phyloP scores from a whole-genome alignment of 495 filamentous ascomycete genomes.

The Podospora tetraspora region DNA sequence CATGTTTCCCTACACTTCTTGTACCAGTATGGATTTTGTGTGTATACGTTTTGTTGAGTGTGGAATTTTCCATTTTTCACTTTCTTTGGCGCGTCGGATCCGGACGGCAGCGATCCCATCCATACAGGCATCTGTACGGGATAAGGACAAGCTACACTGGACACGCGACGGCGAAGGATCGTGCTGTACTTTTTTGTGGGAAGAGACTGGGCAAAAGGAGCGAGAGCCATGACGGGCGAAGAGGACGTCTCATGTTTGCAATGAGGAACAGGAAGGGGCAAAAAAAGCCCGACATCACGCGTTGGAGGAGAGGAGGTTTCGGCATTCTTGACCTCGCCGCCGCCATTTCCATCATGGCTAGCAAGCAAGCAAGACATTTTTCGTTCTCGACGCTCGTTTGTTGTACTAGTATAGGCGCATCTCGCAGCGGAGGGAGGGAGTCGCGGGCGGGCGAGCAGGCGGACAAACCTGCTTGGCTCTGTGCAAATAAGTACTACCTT shows the following conservation, averaged over 20 bases:
- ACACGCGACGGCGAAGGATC: neutral
- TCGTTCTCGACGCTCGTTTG: slow-evolving; percentile 44
- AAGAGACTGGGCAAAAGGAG: neutral
- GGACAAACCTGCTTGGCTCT: slow-evolving; percentile 29
- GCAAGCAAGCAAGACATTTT: slow-evolving; percentile 1
- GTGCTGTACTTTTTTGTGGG: neutral
- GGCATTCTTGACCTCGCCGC: neutral
- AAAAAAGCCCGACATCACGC: neutral
- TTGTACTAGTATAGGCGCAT: slow-evolving; percentile 45
- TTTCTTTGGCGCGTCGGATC: neutral
- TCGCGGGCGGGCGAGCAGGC: neutral
- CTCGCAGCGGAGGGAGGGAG: neutral
- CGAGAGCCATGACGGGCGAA: neutral
- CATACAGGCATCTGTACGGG: neutral
- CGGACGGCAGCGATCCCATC: neutral
- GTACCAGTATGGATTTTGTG: neutral
- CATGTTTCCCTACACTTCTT: neutral
- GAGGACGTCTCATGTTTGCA: neutral
- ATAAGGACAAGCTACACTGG: neutral
- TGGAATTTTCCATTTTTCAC: neutral
- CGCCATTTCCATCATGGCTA: slow-evolving; percentile 1
- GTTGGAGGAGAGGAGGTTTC: neutral
- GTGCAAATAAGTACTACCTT: slow-evolving; percentile 1
- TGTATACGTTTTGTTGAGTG: neutral
- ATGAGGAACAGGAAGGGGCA: neutral